These are phyloP conservation scores for Lentinula detonsa DNA, from an alignment of 768 basidiomycete species.

Conservation along the genomic window DNA sequence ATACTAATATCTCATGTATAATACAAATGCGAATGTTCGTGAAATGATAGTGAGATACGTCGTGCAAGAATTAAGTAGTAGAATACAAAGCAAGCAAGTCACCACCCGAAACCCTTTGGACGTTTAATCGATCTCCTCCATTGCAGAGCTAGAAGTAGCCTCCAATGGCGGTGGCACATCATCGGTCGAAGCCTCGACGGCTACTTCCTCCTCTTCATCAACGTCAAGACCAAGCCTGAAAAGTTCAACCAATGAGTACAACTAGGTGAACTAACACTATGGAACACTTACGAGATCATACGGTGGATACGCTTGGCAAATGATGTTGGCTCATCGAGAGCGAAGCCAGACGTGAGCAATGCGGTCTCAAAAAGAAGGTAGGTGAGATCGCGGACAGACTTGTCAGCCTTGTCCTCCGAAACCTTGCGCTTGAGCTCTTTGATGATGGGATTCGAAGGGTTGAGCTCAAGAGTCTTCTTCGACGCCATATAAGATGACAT, in stretches of 20 bases:
- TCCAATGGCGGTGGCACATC: slow-evolving; percentile 48
- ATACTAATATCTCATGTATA: neutral
- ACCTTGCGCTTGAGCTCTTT: slow-evolving; percentile 96
- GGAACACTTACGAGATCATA: slow-evolving; percentile 73
- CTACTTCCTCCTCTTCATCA: slow-evolving; percentile 66
- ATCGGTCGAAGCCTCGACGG: slow-evolving; percentile 28
- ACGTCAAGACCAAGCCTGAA: slow-evolving; percentile 77
- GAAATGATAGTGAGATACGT: neutral
- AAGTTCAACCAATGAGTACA: neutral
- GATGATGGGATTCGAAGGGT: slow-evolving; percentile 87
- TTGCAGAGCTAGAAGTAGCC: slow-evolving; percentile 67
- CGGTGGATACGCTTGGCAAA: slow-evolving; percentile 96
- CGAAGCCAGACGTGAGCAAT: slow-evolving; percentile 91
- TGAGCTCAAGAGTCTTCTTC: slow-evolving; percentile 97
- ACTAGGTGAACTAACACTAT: slow-evolving; percentile 3
- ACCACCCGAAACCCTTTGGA: slow-evolving; percentile 10
- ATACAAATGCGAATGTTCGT: neutral
- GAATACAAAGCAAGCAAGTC: neutral
- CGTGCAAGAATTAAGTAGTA: neutral
- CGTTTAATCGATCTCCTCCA: slow-evolving; percentile 96
- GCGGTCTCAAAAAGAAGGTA: slow-evolving; percentile 97
- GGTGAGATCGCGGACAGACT: slow-evolving; percentile 95
- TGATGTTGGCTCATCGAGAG: slow-evolving; percentile 89
- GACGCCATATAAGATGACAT: slow-evolving; percentile 99
- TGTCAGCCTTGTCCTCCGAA: slow-evolving; percentile 95